Conservation (phyloP, 805 yeast species). For the Metschnikowia amazonensis region DNA sequence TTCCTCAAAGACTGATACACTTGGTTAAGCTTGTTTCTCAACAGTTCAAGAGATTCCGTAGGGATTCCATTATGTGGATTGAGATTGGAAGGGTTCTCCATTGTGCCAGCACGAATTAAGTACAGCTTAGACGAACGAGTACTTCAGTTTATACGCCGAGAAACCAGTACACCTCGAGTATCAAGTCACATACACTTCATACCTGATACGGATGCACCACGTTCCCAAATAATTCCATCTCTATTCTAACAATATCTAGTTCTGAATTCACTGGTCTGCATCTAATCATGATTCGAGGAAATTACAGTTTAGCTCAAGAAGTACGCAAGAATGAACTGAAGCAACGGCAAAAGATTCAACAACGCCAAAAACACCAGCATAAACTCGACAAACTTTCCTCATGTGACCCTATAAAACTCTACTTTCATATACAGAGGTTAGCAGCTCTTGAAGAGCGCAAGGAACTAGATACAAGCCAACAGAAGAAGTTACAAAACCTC, state of each 20-base stretch:
- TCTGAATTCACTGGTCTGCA: not conserved
- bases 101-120: slow-evolving; percentile 1
- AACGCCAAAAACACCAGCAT: slow-evolving; percentile 33
- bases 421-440: slow-evolving; percentile 23
- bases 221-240: not conserved
- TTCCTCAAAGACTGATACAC: slow-evolving; percentile 39
- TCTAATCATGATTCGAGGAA: slow-evolving; percentile 22
- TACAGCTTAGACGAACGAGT: not conserved
- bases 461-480: slow-evolving; percentile 17
- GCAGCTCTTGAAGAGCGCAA: slow-evolving; percentile 22
- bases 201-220: not conserved
- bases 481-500: slow-evolving; percentile 23
- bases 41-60: slow-evolving; percentile 37
- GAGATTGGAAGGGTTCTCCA: slow-evolving; percentile 28
- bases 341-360: slow-evolving; percentile 33
- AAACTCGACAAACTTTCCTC: slow-evolving; percentile 23
- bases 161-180: slow-evolving; percentile 2
- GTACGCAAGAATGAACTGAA: slow-evolving; percentile 34
- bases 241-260: not conserved
- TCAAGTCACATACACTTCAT: not conserved
- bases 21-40: slow-evolving; percentile 40
- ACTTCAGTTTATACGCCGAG: not conserved
- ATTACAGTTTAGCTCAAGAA: slow-evolving; percentile 37
- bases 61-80: slow-evolving; percentile 28
- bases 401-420: slow-evolving; percentile 34